These are phyloP conservation scores for Cordia subcordata DNA, from an alignment of 257 asterid species.

Conservation along the genomic window DNA sequence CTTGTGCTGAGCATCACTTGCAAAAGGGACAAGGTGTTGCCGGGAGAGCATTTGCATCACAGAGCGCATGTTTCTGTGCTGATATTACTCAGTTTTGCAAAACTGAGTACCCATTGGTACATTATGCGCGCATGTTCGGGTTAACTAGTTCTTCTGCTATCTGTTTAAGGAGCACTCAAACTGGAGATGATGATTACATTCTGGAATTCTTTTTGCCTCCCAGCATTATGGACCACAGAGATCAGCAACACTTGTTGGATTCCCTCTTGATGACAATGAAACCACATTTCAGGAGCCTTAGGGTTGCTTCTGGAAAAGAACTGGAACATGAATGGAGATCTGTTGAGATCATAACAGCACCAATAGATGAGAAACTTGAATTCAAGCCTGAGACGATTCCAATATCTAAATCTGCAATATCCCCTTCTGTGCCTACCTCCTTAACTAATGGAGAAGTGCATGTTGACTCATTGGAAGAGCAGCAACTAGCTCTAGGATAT, in stretches of 20 bases:
- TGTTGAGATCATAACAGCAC: slow-evolving; percentile 55
- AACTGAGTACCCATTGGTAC: slow-evolving; percentile 89
- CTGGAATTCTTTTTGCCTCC: slow-evolving; percentile 75
- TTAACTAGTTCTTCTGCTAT: slow-evolving; percentile 70
- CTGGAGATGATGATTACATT: slow-evolving; percentile 78
- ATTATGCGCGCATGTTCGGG: slow-evolving; percentile 81
- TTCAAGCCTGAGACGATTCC: slow-evolving; percentile 30
- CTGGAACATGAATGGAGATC: slow-evolving; percentile 68
- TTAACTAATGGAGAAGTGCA: slow-evolving; percentile 30
- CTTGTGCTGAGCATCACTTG: slow-evolving; percentile 88
- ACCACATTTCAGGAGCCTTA: slow-evolving; percentile 67
- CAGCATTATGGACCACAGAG: slow-evolving; percentile 30
- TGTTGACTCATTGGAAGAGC: slow-evolving; percentile 35
- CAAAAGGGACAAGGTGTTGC: slow-evolving; percentile 91
- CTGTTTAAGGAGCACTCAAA: slow-evolving; percentile 67
- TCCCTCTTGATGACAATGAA: slow-evolving; percentile 68
- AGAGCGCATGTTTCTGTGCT: slow-evolving; percentile 52
- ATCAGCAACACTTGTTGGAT: slow-evolving; percentile 56
- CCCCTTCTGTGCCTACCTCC: slow-evolving; percentile 36
- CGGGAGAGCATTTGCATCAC: slow-evolving; percentile 76
- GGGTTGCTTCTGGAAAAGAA: slow-evolving; percentile 82
- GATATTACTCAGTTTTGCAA: slow-evolving; percentile 71
- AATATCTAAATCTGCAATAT: slow-evolving; percentile 24
- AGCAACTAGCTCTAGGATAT: slow-evolving; percentile 24
- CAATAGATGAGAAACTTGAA: slow-evolving; percentile 39